Percentiles rank a stretch among this genome's conserved stretches.
Evolutionary conservation across 2,329 filamentous ascomycete species (phyloP).

Genomic region (Fusarium drepaniforme): DNA sequence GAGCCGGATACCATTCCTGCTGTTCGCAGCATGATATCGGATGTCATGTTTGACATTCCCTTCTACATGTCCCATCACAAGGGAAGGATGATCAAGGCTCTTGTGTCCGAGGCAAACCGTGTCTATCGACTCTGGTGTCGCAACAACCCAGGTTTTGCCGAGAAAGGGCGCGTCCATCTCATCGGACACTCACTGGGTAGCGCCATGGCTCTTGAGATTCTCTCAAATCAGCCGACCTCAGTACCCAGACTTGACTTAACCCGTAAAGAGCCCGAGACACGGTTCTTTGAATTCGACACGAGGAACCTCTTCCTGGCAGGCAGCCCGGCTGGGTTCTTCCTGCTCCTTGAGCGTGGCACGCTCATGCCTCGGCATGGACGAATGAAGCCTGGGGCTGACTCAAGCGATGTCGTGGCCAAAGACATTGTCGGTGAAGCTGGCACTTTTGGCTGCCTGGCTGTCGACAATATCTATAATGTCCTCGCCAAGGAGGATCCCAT

Average conservation of each 20-base stretch:
- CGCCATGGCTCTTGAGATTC: constrained; percentile 92
- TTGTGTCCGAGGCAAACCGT: constrained; percentile 91
- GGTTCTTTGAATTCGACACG: constrained; percentile 91
- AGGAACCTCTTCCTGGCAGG: constrained; percentile 90
- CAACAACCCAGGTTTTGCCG: constrained; percentile 89
- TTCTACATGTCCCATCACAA: constrained; percentile 99
- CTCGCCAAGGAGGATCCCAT: constrained; percentile 81
- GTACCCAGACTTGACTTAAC: constrained; percentile 65
- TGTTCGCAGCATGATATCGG: constrained; percentile 93
- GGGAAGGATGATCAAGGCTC: constrained; percentile 90
- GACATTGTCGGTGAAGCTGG: constrained; percentile 82
- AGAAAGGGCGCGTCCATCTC: constrained; percentile 87
- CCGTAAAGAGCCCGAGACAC: constrained; percentile 57
- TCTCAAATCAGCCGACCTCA: constrained; percentile 87
- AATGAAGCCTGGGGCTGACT: constrained; percentile 79
- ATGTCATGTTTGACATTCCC: constrained; percentile 98
- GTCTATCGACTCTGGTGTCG: constrained; percentile 96
- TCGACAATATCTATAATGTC: constrained; percentile 97
- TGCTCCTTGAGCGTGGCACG: constrained; percentile 80
- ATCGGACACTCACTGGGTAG: constrained; percentile 95
- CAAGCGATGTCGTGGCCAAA: constrained; percentile 66
- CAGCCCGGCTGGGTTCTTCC: constrained; percentile 92
- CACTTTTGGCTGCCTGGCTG: constrained; percentile 88
- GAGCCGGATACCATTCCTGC: constrained; percentile 91
- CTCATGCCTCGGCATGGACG: constrained; percentile 83